Percentiles rank a stretch among this genome's conserved stretches.
These are phyloP conservation scores for Piper betle DNA, from an alignment of 164 flowering plant species.

Conservation along the genomic window DNA sequence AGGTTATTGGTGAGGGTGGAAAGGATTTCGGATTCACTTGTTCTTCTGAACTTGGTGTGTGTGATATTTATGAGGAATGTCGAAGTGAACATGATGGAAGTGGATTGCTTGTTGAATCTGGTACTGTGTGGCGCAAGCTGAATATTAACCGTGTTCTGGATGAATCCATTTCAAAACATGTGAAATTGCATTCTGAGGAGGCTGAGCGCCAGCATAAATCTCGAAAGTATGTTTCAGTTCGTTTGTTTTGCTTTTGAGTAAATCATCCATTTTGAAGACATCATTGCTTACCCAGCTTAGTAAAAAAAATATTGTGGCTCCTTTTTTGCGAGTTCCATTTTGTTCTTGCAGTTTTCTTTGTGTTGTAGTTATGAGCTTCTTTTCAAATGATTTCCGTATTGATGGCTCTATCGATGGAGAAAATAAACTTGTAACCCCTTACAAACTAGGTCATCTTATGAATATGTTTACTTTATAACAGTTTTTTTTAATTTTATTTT, in stretches of 20 bases:
- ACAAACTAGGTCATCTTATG: too few species aligned
- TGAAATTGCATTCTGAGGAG: slow-evolving; percentile 91
- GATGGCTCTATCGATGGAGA: slow-evolving; percentile 13
- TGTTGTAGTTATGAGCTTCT: slow-evolving; percentile 85
- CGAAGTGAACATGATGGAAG: slow-evolving; percentile 67
- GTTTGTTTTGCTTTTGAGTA: background rate
- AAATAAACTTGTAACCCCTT: too few species aligned
- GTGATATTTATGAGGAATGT: slow-evolving; percentile 92
- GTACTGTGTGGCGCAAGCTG: slow-evolving; percentile 84
- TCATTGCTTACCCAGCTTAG: background rate
- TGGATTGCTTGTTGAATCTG: slow-evolving; percentile 91
- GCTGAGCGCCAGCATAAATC: slow-evolving; percentile 65
- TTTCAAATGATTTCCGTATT: slow-evolving; percentile 83
- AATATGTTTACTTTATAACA: too few species aligned
- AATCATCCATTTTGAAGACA: background rate
- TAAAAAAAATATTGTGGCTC: background rate
- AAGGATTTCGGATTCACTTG: slow-evolving; percentile 87
- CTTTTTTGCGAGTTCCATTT: slow-evolving; percentile 8
- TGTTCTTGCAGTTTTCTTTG: slow-evolving; percentile 52
- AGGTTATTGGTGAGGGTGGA: slow-evolving; percentile 90
- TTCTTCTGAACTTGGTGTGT: slow-evolving; percentile 70
- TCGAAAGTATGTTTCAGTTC: slow-evolving; percentile 57
- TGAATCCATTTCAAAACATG: slow-evolving; percentile 86
- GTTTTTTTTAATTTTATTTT: background rate
- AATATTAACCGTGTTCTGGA: slow-evolving; percentile 84